Base-by-base conservation (phyloP, 768 basidiomycete genomes). In the Russula emetica region DNA sequence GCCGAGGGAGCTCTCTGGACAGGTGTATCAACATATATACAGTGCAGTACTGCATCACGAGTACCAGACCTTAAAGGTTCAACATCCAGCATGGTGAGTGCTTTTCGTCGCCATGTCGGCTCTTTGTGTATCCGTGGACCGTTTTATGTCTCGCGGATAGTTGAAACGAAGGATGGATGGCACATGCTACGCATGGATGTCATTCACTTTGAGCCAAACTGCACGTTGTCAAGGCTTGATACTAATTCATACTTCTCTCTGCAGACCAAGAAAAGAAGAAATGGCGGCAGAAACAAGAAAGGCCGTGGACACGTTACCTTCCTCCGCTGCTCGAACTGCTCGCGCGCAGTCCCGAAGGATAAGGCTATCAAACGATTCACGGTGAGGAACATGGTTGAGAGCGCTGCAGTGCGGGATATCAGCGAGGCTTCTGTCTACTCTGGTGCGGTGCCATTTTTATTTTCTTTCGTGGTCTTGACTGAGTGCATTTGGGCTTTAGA, bases 321-420 rank as follows among this genome's bases (percentile, higher is more conserved):
- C 76, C 85, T 99, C 75, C 90, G 97, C 72, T 99, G 97, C 85
- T 95, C 94, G 70, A 99, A 99, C 87, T 99, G 97, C 85, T 93
- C 93, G 74, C 91, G 97, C 71, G 94, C 92, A 76, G 94, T 97
- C 63, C 88, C 83, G 71, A 98, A 98, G 84, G 96, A 98, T 83
- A 98, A 98, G 85, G 96, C 96, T 70, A 97, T 98, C 88, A 97
- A 97, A 82, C 85, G 97, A 58, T 96, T 96, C 85, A 97, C 95
- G 44, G 96, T 98, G 74, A 87, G 94, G 79, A 99, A 99, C 86
- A 98, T 98, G 92, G 94, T 99, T 63, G 96, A 98, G 85, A 92
- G 92, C 74, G 97, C 97, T 51, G 96, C 96, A 60, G 92, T 98
- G 70, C 84, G 95, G 68, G 97, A 99, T 81, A 90, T 99, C 75